Percentiles rank a stretch among this genome's conserved stretches.
Evolutionary conservation across 2,329 filamentous ascomycete species (phyloP).

Genomic region (Stachybotrys chlorohalonatus): DNA sequence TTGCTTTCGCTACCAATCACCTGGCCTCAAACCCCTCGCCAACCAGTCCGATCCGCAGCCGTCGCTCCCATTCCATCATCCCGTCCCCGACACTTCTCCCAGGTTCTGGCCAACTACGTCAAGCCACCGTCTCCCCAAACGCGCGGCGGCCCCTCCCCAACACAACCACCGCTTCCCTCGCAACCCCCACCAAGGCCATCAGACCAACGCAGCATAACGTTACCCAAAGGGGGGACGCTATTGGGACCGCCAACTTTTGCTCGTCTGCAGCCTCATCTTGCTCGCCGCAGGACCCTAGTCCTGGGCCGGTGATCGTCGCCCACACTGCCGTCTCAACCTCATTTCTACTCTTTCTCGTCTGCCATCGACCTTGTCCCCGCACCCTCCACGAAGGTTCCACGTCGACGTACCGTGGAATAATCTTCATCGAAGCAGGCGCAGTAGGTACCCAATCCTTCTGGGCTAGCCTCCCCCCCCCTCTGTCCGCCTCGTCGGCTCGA

Average conservation of each 20-base stretch:
- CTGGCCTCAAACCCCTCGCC: background rate
- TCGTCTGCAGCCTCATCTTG: constrained; percentile 3
- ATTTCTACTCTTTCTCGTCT: constrained; percentile 3
- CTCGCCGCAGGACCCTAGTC: constrained; percentile 12
- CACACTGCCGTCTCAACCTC: constrained; percentile 9
- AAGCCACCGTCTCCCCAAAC: background rate
- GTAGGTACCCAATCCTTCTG: background rate
- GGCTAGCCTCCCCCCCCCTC: background rate
- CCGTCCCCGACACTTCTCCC: background rate
- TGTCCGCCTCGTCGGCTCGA: background rate
- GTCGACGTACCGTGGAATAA: background rate
- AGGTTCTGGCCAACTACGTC: constrained; percentile 1
- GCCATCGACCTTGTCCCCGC: background rate
- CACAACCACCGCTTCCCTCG: background rate
- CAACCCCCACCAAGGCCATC: background rate
- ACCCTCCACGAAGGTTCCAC: background rate
- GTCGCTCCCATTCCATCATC: background rate
- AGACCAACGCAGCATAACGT: background rate
- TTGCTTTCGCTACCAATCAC: background rate
- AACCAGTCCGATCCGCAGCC: background rate
- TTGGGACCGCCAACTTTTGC: constrained; percentile 3
- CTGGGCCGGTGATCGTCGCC: constrained; percentile 14
- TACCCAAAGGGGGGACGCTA: constrained; percentile 10
- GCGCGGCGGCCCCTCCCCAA: background rate
- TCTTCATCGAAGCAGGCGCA: background rate